Conservation (phyloP, 768 basidiomycete species). For the Rossbeevera mucosa region DNA sequence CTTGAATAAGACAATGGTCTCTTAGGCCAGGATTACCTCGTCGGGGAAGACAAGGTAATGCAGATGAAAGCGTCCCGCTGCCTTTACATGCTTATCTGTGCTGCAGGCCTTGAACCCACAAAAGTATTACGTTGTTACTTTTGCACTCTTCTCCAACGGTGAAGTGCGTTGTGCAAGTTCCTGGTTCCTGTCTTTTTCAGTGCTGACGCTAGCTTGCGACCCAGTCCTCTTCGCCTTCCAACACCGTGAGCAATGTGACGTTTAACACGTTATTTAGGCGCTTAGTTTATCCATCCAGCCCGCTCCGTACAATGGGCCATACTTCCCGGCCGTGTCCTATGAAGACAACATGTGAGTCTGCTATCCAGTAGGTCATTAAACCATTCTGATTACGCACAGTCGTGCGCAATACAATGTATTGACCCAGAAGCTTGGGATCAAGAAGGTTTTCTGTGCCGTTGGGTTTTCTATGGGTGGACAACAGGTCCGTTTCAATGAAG, state of each 20-base stretch:
- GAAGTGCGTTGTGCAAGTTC: slow-evolving; percentile 36
- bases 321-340: slow-evolving; percentile 55
- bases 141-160: slow-evolving; percentile 56
- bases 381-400: slow-evolving; percentile 24
- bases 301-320: slow-evolving; percentile 54
- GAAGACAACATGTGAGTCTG: slow-evolving; percentile 50
- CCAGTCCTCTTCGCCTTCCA: slow-evolving; percentile 60
- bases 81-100: neutral
- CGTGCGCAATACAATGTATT: slow-evolving; percentile 57
- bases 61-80: neutral
- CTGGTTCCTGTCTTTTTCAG: neutral
- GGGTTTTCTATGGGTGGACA: slow-evolving; percentile 63
- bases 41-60: slow-evolving; percentile 48
- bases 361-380: neutral
- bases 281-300: slow-evolving; percentile 33
- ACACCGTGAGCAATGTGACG: slow-evolving; percentile 31
- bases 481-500: slow-evolving; percentile 28
- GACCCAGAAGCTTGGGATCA: slow-evolving; percentile 25
- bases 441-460: slow-evolving; percentile 25
- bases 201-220: neutral
- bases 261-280: neutral
- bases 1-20: slow-evolving; percentile 17
- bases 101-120: slow-evolving; percentile 43
- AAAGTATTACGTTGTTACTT: slow-evolving; percentile 53
- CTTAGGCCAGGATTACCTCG: slow-evolving; percentile 46